Percentiles rank a stretch among this genome's conserved stretches.
These are phyloP conservation scores for Sporothrix phasma DNA, from an alignment of 2,329 filamentous ascomycete genomes.

Conservation along the genomic window DNA sequence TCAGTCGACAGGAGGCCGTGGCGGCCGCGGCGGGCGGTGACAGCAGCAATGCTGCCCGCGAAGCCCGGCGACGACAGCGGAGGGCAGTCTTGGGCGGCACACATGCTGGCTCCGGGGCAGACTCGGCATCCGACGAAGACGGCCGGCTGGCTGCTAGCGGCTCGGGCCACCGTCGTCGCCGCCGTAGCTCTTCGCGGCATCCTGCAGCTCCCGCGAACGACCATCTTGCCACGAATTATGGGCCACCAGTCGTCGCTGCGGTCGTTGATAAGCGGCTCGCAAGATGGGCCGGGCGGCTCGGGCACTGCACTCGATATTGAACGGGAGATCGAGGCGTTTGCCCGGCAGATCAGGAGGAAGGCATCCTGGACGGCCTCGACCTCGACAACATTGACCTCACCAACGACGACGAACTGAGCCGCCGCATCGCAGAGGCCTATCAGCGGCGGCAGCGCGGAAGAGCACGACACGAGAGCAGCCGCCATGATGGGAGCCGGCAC, in stretches of 20 bases:
- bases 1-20: conserved; percentile 62
- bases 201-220: conserved; percentile 26
- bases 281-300: neutral
- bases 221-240: conserved; percentile 22
- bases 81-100: conserved; percentile 13
- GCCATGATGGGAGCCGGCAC: conserved; percentile 31
- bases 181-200: conserved; percentile 36
- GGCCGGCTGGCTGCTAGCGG: neutral
- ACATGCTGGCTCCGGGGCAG: conserved; percentile 17
- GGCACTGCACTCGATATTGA: conserved; percentile 54
- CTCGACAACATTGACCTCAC: conserved; percentile 74
- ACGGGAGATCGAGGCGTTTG: conserved; percentile 80
- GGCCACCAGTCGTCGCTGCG: conserved; percentile 86
- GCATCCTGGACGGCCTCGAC: conserved; percentile 78
- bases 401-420: conserved; percentile 82
- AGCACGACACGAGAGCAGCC: conserved; percentile 34
- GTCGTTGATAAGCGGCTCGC: conserved; percentile 61
- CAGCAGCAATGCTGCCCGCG: conserved; percentile 8
- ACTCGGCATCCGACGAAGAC: conserved; percentile 21
- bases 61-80: conserved; percentile 14
- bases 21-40: conserved; percentile 27
- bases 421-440: conserved; percentile 83
- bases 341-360: conserved; percentile 59
- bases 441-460: conserved; percentile 61
- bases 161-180: conserved; percentile 23